Percentiles rank a stretch among this genome's conserved stretches.
Conservation (phyloP, 2,329 filamentous ascomycete genomes). For the Monosporascus sp. region DNA sequence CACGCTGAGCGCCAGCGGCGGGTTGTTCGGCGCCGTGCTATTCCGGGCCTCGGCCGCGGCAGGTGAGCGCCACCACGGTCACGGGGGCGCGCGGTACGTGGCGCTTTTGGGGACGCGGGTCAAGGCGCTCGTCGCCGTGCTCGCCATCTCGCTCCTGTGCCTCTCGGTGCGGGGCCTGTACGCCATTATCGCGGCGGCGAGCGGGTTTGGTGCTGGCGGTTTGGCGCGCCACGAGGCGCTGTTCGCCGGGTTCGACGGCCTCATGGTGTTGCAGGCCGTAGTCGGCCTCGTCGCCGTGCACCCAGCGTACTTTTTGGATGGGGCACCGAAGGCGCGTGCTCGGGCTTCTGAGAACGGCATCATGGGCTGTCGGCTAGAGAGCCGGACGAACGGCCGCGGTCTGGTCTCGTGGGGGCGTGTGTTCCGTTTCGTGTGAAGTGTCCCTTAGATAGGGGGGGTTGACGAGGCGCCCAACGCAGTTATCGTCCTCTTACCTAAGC, state of each 20-base stretch:
- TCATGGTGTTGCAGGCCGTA: conserved; percentile 24
- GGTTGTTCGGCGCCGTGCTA: conserved; percentile 19
- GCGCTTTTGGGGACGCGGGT: conserved; percentile 16
- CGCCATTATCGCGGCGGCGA: conserved; percentile 19
- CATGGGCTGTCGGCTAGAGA: too few species aligned
- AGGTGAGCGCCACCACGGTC: conserved; percentile 15
- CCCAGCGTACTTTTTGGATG: conserved; percentile 18
- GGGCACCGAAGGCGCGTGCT: conserved; percentile 1
- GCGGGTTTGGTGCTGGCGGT: conserved; percentile 20
- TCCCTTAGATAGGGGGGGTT: too few species aligned
- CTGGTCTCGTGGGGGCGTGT: too few species aligned
- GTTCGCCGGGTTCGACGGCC: conserved; percentile 25
- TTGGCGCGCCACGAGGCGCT: conserved; percentile 20
- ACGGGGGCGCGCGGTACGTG: conserved; percentile 15
- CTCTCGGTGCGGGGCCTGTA: conserved; percentile 23
- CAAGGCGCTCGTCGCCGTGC: conserved; percentile 20
- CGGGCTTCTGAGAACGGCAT: not conserved
- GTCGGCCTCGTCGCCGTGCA: conserved; percentile 23
- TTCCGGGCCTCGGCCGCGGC: conserved; percentile 16
- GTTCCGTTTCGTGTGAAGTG: too few species aligned
- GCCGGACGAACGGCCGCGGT: too few species aligned
- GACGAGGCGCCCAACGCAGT: too few species aligned
- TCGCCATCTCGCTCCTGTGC: conserved; percentile 18
- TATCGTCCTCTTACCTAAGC: too few species aligned
- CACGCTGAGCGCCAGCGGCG: conserved; percentile 17